Percentiles rank a stretch among this genome's conserved stretches.
These are phyloP conservation scores for Sphagnum fallax DNA, from an alignment of 228 moss, liverwort and hornwort genomes.

Conservation along the genomic window DNA sequence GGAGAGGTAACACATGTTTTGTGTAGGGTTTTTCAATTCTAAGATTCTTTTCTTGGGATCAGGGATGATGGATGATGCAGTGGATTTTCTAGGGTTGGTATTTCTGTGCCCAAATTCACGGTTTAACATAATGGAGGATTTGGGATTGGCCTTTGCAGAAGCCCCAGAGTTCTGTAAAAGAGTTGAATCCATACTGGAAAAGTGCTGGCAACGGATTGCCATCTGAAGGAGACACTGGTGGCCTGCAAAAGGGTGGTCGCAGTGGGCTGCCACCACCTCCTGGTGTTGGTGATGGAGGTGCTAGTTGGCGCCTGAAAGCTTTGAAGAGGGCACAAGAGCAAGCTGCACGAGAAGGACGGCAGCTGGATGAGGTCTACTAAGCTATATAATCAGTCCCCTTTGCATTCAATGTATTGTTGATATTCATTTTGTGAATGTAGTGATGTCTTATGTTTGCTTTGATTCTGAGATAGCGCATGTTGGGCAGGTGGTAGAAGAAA, in stretches of 20 bases:
- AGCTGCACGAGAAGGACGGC: slow-evolving; percentile 80
- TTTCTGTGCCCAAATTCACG: not conserved
- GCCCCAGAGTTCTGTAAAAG: slow-evolving; percentile 35
- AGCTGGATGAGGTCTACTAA: slow-evolving; percentile 71
- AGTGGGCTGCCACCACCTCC: slow-evolving; percentile 53
- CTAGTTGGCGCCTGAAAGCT: slow-evolving; percentile 92
- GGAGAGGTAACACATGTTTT: slow-evolving; percentile 39
- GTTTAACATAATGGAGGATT: not conserved
- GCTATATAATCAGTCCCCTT: slow-evolving; percentile 3
- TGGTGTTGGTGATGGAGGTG: slow-evolving; percentile 87
- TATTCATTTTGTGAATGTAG: not conserved
- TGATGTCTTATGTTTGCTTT: not conserved
- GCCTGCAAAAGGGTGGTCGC: slow-evolving; percentile 26
- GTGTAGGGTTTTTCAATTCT: not conserved
- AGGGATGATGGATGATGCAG: too few species aligned
- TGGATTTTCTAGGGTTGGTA: too few species aligned
- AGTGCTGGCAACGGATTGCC: slow-evolving; percentile 40
- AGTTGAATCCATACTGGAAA: slow-evolving; percentile 56
- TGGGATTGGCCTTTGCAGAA: slow-evolving; percentile 13
- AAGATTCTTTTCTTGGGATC: too few species aligned
- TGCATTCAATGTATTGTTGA: slow-evolving; percentile 13
- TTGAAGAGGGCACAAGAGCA: slow-evolving; percentile 87
- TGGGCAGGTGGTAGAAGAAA: slow-evolving; percentile 81
- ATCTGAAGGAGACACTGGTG: slow-evolving; percentile 26
- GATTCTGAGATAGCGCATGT: not conserved